Evolutionary conservation across 192 early-diverging fungal species (phyloP).

Genomic region (Coemansia sp.): DNA sequence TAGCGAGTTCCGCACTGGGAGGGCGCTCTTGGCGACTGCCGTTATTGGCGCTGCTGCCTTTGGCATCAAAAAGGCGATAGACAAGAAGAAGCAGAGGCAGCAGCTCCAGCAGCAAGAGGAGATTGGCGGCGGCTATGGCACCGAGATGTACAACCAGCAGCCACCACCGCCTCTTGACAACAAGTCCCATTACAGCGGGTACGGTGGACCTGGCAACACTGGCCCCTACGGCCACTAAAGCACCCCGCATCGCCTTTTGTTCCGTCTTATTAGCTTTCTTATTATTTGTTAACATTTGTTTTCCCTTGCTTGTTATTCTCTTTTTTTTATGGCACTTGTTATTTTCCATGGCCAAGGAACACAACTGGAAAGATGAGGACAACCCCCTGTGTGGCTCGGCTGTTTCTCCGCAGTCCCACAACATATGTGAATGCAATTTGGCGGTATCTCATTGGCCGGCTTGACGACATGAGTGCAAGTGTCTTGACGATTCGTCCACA

Average conservation of each 20-base stretch:
- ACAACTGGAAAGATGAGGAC: background rate
- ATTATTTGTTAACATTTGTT: background rate
- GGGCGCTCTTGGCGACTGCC: constrained; percentile 12
- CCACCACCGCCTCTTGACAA: constrained; percentile 1
- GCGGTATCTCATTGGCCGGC: background rate
- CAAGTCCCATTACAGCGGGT: constrained; percentile 19
- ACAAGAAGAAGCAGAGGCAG: constrained; percentile 26
- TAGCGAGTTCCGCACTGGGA: constrained; percentile 12
- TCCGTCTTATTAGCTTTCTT: background rate
- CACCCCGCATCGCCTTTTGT: background rate
- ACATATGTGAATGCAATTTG: background rate
- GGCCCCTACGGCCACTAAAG: constrained; percentile 6
- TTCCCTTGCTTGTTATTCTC: too few relatives aligned
- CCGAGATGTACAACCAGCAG: constrained; percentile 8
- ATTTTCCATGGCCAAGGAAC: background rate
- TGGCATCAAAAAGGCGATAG: constrained; percentile 24
- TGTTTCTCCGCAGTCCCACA: background rate
- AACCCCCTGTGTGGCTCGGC: background rate
- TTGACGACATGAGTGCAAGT: background rate
- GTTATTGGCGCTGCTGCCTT: constrained; percentile 23
- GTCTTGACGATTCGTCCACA: background rate
- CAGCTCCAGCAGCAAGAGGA: constrained; percentile 7
- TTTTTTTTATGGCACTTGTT: too few relatives aligned
- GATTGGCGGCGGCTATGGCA: constrained; percentile 9
- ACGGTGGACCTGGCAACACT: background rate